Percentiles rank a stretch among this genome's conserved stretches.
phyloP scores from a whole-genome alignment of 345 rosid species.

The Rhizophora apiculata region DNA sequence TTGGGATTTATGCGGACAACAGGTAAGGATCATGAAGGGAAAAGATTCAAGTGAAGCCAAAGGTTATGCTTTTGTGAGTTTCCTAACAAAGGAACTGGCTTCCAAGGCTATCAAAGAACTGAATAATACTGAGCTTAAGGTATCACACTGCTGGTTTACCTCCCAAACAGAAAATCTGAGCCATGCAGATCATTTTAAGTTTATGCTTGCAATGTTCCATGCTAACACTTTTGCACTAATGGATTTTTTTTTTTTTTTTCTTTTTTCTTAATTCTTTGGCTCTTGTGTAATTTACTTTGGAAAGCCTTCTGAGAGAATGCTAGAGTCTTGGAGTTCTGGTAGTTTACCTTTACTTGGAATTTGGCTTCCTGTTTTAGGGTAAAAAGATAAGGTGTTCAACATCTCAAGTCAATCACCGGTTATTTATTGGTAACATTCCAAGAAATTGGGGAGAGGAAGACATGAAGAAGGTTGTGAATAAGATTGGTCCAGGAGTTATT shows the following conservation, averaged over 20 bases:
- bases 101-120: constrained; percentile 32
- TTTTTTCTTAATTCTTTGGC: background rate
- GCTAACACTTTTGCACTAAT: background rate
- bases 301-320: background rate
- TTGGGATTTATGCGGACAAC: background rate
- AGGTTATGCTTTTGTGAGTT: constrained; percentile 34
- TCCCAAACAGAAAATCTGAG: constrained; percentile 3
- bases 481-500: constrained; percentile 30
- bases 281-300: background rate
- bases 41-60: constrained; percentile 27
- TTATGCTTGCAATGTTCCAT: constrained; percentile 3
- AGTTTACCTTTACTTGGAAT: constrained; percentile 10
- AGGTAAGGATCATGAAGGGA: constrained; percentile 36
- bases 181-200: background rate
- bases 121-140: constrained; percentile 30
- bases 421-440: constrained; percentile 33
- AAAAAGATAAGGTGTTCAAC: constrained; percentile 25
- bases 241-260: background rate
- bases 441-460: constrained; percentile 28
- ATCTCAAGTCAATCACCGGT: constrained; percentile 26
- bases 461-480: constrained; percentile 26
- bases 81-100: constrained; percentile 31
- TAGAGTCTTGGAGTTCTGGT: constrained; percentile 8
- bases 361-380: constrained; percentile 11
- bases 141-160: constrained; percentile 4